Conservation (phyloP, 331 rosid genomes). For the Spiraea crenata region DNA sequence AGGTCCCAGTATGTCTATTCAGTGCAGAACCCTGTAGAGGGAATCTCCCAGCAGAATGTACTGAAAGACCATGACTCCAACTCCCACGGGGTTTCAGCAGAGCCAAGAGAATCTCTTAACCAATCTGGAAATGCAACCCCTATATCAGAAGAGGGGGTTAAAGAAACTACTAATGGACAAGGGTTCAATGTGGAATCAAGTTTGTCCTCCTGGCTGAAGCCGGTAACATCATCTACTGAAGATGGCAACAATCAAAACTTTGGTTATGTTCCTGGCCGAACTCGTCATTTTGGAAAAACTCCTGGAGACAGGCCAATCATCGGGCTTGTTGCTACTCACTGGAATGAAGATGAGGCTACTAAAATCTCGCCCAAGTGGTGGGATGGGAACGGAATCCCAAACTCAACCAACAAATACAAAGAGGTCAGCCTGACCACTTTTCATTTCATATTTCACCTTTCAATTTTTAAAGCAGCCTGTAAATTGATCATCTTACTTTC, state of each 20-base stretch:
- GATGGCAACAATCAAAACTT: slow-evolving; percentile 31
- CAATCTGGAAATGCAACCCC: slow-evolving; percentile 40
- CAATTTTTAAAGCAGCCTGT: slow-evolving; percentile 3
- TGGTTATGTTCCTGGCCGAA: slow-evolving; percentile 21
- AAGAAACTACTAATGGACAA: slow-evolving; percentile 31
- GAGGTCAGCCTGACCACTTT: slow-evolving; percentile 45
- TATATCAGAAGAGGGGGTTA: slow-evolving; percentile 27
- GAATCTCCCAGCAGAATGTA: slow-evolving; percentile 37
- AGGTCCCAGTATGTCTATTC: slow-evolving; percentile 72
- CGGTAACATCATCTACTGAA: slow-evolving; percentile 29
- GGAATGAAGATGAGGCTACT: slow-evolving; percentile 55
- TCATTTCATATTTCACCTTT: slow-evolving; percentile 2
- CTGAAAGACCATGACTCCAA: slow-evolving; percentile 44
- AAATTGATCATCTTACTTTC: slow-evolving; percentile 24
- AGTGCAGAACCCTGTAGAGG: slow-evolving; percentile 40
- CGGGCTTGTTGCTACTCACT: slow-evolving; percentile 75
- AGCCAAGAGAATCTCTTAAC: slow-evolving; percentile 43
- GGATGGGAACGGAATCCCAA: slow-evolving; percentile 91
- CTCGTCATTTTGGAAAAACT: slow-evolving; percentile 38
- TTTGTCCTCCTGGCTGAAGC: slow-evolving; percentile 64
- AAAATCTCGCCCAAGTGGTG: slow-evolving; percentile 65
- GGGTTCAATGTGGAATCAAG: slow-evolving; percentile 56
- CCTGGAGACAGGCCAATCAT: slow-evolving; percentile 71
- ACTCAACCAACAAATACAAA: slow-evolving; percentile 86
- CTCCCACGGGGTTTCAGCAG: slow-evolving; percentile 40